Evolutionary conservation across 257 asterid species (phyloP).

Genomic region (Solanum sejunctum): DNA sequence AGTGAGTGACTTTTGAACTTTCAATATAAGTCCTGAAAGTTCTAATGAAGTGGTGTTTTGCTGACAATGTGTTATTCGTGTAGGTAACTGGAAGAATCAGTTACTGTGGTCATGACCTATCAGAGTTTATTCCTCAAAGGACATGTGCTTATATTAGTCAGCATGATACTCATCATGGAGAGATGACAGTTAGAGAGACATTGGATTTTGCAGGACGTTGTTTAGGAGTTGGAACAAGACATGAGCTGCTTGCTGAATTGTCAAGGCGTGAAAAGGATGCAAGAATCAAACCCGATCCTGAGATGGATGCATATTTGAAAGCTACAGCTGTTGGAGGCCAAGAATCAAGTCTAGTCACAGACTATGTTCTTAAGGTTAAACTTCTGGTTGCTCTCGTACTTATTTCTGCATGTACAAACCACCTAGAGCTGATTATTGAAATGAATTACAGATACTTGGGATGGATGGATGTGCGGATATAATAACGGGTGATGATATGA

Average conservation of each 20-base stretch:
- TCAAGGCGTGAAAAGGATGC: conserved; percentile 72
- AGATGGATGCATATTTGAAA: conserved; percentile 86
- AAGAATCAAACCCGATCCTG: conserved; percentile 84
- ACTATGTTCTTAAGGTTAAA: conserved; percentile 72
- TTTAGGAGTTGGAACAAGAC: conserved; percentile 86
- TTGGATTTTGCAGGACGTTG: conserved; percentile 79
- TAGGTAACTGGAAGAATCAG: conserved; percentile 64
- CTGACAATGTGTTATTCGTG: neutral
- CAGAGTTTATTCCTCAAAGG: conserved; percentile 77
- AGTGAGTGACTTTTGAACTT: conserved; percentile 10
- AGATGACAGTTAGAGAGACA: conserved; percentile 89
- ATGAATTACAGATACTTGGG: conserved; percentile 62
- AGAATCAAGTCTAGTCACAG: conserved; percentile 79
- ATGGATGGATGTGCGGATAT: conserved; percentile 86
- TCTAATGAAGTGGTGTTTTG: neutral
- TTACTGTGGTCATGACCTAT: conserved; percentile 79
- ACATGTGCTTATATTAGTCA: conserved; percentile 90
- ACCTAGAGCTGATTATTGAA: neutral
- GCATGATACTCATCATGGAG: conserved; percentile 87
- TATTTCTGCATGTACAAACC: neutral
- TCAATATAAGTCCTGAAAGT: neutral
- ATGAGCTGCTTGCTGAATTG: conserved; percentile 69
- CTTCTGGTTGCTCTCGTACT: neutral
- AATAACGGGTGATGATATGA: conserved; percentile 84
- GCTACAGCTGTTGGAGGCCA: conserved; percentile 84